These are phyloP conservation scores for Westerdykella ornata DNA, from an alignment of 2,329 filamentous ascomycete genomes.

Conservation along the genomic window DNA sequence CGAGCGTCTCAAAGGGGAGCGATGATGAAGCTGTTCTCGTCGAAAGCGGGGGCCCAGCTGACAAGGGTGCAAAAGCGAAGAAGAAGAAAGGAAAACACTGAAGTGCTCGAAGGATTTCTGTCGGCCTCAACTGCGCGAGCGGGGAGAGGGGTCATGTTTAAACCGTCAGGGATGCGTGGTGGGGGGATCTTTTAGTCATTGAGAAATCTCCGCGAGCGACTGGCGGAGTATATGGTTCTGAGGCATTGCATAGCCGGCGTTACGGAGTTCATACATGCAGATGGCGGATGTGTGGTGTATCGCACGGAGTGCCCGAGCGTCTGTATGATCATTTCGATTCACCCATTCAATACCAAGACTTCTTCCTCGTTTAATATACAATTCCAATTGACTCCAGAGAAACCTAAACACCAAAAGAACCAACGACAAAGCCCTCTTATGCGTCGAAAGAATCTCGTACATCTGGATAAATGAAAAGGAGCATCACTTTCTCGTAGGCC, in stretches of 20 bases:
- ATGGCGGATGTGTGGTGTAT: not conserved
- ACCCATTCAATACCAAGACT: not conserved
- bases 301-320: not conserved
- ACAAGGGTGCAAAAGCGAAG: conserved; percentile 45
- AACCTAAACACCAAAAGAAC: not conserved
- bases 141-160: not conserved
- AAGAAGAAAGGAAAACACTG: conserved; percentile 63
- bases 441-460: too few species aligned
- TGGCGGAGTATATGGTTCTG: not conserved
- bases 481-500: conserved; percentile 44
- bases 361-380: not conserved
- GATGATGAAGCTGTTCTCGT: conserved; percentile 75
- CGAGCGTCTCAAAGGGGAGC: conserved; percentile 36
- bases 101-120: conserved; percentile 8
- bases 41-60: conserved; percentile 51
- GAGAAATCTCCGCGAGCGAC: not conserved
- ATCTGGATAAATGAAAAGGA: not conserved
- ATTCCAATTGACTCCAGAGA: not conserved
- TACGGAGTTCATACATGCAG: conserved; percentile 8
- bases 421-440: too few species aligned
- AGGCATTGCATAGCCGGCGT: conserved; percentile 19
- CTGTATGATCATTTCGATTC: conserved; percentile 1
- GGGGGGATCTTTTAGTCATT: not conserved
- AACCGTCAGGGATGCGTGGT: not conserved
- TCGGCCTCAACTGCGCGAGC: too few species aligned